These are phyloP conservation scores for Casuarina glauca DNA, from an alignment of 306 rosid genomes.

Conservation along the genomic window DNA sequence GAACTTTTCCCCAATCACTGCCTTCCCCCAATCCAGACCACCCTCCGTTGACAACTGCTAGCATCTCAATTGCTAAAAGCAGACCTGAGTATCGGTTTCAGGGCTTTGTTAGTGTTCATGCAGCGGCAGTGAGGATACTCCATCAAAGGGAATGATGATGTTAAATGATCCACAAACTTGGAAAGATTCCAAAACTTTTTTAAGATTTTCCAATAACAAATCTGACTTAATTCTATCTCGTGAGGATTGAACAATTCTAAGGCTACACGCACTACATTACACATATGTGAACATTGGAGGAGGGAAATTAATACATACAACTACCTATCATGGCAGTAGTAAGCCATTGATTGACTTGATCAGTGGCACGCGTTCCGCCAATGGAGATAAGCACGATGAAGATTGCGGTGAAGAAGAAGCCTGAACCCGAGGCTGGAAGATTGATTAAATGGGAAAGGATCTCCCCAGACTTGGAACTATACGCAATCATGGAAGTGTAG, in stretches of 20 bases:
- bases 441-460: conserved; percentile 53
- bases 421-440: conserved; percentile 61
- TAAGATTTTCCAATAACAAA: not conserved
- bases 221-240: not conserved
- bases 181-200: not conserved
- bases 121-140: too few species aligned
- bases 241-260: not conserved
- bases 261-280: not conserved
- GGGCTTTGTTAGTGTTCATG: conserved; percentile 2
- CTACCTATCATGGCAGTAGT: conserved; percentile 69
- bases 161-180: too few species aligned
- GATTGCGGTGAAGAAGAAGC: conserved; percentile 51
- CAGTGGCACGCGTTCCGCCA: conserved; percentile 59
- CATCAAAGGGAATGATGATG: too few species aligned
- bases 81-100: conserved; percentile 48
- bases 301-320: not conserved
- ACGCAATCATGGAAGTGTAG: conserved; percentile 63
- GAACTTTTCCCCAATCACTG: conserved; percentile 59
- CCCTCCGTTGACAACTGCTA: conserved; percentile 52
- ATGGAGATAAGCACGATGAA: conserved; percentile 57
- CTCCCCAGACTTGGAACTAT: conserved; percentile 68
- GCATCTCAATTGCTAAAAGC: conserved; percentile 55
- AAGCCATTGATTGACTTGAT: conserved; percentile 67
- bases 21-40: conserved; percentile 53
- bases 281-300: not conserved